phyloP scores from a whole-genome alignment of 352 stramenopile species.

The Phytopythium ostracodes region DNA sequence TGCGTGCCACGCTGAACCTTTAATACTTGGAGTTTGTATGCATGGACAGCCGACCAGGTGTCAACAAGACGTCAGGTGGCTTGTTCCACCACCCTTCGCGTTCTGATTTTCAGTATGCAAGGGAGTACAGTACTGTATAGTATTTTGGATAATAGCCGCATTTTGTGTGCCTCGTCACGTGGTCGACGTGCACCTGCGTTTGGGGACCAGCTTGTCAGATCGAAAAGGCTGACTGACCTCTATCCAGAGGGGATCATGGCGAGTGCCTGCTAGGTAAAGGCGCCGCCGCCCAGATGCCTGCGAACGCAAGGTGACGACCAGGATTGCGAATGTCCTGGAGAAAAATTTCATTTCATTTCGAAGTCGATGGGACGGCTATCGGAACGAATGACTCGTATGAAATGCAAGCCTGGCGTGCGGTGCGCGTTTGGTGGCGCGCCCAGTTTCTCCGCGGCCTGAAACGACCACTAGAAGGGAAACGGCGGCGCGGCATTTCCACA shows the following conservation, averaged over 20 bases:
- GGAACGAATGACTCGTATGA: neutral
- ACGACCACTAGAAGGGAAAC: too few species aligned
- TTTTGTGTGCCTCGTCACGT: neutral
- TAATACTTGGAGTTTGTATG: neutral
- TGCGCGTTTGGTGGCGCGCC: too few species aligned
- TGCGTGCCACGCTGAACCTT: neutral
- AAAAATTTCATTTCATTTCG: neutral
- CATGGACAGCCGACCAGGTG: neutral
- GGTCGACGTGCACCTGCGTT: neutral
- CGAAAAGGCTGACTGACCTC: neutral
- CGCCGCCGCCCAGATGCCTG: neutral
- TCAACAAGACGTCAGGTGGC: neutral
- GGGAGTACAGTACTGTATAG: neutral
- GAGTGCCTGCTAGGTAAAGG: neutral
- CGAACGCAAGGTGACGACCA: neutral
- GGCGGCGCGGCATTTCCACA: too few species aligned
- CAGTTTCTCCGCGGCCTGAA: too few species aligned
- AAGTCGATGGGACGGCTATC: neutral
- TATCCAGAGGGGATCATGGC: neutral
- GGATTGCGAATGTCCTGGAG: neutral
- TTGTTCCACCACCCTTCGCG: neutral
- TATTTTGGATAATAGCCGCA: neutral
- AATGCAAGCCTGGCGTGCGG: neutral
- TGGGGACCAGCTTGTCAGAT: neutral
- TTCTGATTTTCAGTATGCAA: neutral